These are phyloP conservation scores for Didymella lethalis DNA, from an alignment of 2,329 filamentous ascomycete genomes.

Conservation along the genomic window DNA sequence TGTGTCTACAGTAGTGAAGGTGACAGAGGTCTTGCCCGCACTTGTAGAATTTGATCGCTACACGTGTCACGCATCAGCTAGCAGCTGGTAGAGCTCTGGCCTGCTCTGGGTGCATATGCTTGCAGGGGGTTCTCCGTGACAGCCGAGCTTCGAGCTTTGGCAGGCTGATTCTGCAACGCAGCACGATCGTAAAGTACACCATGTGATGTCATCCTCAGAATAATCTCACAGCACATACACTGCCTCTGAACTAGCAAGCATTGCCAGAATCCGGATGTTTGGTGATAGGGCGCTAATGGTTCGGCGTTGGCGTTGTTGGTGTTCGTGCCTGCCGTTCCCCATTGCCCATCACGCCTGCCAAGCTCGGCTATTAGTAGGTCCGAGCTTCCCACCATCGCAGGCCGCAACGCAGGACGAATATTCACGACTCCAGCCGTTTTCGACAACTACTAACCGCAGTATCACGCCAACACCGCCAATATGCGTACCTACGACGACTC, in stretches of 20 bases:
- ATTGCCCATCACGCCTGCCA: slow-evolving; percentile 18
- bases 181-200: background rate
- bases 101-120: background rate
- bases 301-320: background rate
- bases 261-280: background rate
- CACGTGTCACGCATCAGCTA: background rate
- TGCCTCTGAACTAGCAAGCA: background rate
- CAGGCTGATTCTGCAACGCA: background rate
- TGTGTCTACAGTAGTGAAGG: too few relatives aligned
- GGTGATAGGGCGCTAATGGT: background rate
- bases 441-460: slow-evolving; percentile 41
- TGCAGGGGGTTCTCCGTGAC: slow-evolving; percentile 1
- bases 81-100: background rate
- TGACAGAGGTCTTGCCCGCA: background rate
- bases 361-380: slow-evolving; percentile 28
- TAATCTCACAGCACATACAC: too few relatives aligned
- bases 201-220: background rate
- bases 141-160: background rate
- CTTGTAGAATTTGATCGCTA: background rate
- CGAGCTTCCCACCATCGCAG: slow-evolving; percentile 27
- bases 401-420: slow-evolving; percentile 18
- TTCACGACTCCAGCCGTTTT: too few relatives aligned
- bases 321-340: background rate
- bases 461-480: slow-evolving; percentile 60
- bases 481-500: slow-evolving; percentile 82